Percentiles rank a stretch among this genome's conserved stretches.
Evolutionary conservation across 139 green algal species (phyloP).

Genomic region (Chlamydomonas sp.): DNA sequence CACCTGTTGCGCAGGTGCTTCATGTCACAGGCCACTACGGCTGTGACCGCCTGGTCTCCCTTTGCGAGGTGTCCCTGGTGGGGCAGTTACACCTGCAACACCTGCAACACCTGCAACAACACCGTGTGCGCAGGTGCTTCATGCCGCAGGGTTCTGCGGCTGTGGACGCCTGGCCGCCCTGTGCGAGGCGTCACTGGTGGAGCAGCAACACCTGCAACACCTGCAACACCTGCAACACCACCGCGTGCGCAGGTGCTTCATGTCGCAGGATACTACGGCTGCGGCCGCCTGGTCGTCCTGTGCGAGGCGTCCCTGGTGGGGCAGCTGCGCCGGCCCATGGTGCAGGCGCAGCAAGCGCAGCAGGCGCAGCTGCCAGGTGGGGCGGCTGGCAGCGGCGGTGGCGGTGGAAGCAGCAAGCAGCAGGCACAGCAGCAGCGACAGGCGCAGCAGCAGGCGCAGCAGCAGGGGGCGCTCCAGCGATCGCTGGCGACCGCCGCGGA

Average conservation of each 20-base stretch:
- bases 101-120: too few relatives aligned
- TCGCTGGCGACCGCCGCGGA: too few relatives aligned
- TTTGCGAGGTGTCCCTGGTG: too few relatives aligned
- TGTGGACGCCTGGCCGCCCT: not conserved
- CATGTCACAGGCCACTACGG: too few relatives aligned
- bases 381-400: too few relatives aligned
- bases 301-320: not conserved
- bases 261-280: slow-evolving; percentile 8
- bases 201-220: not conserved
- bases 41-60: too few relatives aligned
- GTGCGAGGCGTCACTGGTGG: not conserved
- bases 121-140: not conserved
- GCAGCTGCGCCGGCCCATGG: not conserved
- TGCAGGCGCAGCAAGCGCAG: not conserved
- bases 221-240: not conserved
- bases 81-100: too few relatives aligned
- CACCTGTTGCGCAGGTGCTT: too few relatives aligned
- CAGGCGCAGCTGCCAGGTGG: not conserved
- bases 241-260: slow-evolving; percentile 1
- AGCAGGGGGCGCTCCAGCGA: too few relatives aligned
- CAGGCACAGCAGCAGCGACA: too few relatives aligned
- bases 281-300: not conserved
- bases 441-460: too few relatives aligned
- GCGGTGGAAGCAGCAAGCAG: too few relatives aligned
- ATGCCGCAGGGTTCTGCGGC: slow-evolving; percentile 1